A percentile compares a stretch with the other conserved stretches of the same genome.
Evolutionary conservation across 1,139 yeast genomes (phyloP).

Genomic region (Pneumocystis sp.): DNA sequence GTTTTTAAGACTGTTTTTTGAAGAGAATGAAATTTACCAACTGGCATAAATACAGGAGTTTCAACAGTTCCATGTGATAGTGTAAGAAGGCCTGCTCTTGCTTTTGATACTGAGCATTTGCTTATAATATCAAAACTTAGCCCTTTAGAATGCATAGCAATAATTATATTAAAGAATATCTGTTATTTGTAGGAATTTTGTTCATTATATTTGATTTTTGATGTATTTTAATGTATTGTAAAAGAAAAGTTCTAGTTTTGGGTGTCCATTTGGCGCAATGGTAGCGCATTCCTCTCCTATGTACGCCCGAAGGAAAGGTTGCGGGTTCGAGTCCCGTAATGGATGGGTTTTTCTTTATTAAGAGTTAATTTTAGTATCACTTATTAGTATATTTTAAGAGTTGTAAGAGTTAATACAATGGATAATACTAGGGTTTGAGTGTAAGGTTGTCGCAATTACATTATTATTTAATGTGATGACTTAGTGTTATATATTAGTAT

Average conservation of each 20-base stretch:
- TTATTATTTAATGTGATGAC: too few relatives aligned
- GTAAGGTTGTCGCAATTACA: too few relatives aligned
- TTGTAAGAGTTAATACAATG: too few relatives aligned
- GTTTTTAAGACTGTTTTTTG: not conserved
- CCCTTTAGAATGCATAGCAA: not conserved
- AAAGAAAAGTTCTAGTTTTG: not conserved
- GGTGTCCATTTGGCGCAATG: slow-evolving; percentile 18
- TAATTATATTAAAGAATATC: not conserved
- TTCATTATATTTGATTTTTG: not conserved
- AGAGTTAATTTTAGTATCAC: not conserved
- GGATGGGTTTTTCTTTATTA: not conserved
- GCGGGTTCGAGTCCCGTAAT: slow-evolving; percentile 22
- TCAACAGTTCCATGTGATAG: slow-evolving; percentile 32
- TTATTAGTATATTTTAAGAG: too few relatives aligned
- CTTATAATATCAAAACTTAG: not conserved
- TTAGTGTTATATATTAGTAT: too few relatives aligned
- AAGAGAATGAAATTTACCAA: slow-evolving; percentile 23
- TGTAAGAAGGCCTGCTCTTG: slow-evolving; percentile 30
- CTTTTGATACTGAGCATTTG: slow-evolving; percentile 28
- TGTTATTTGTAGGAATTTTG: not conserved
- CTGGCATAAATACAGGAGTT: slow-evolving; percentile 36
- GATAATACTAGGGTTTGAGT: too few relatives aligned
- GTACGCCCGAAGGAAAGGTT: slow-evolving; percentile 18
- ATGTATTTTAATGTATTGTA: not conserved
- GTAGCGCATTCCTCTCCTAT: slow-evolving; percentile 20